Evolutionary conservation across 2,329 filamentous ascomycete genomes (phyloP).

Genomic region (Trichoderma harzianum): DNA sequence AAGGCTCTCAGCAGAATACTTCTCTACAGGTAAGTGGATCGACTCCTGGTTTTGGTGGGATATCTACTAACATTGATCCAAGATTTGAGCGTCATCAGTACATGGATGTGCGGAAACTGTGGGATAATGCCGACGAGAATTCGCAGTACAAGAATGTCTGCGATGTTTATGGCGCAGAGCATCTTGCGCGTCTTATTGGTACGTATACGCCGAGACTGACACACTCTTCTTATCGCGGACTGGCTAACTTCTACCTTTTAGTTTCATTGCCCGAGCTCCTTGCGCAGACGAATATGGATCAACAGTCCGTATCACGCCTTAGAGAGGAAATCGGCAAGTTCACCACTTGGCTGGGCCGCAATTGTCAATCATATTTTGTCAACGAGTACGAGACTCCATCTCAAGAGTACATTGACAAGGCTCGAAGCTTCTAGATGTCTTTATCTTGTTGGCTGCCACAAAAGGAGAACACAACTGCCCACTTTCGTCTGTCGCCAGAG

Average conservation of each 20-base stretch:
- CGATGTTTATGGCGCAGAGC: slow-evolving; percentile 90
- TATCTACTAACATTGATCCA: slow-evolving; percentile 20
- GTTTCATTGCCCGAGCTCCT: slow-evolving; percentile 90
- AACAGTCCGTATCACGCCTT: slow-evolving; percentile 81
- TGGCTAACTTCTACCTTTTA: slow-evolving; percentile 35
- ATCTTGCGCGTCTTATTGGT: slow-evolving; percentile 87
- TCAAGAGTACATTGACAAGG: slow-evolving; percentile 69
- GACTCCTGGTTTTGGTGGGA: background rate
- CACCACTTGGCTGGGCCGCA: slow-evolving; percentile 77
- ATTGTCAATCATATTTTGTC: slow-evolving; percentile 74
- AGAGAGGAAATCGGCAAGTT: slow-evolving; percentile 87
- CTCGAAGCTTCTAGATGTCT: slow-evolving; percentile 42
- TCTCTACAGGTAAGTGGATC: slow-evolving; percentile 62
- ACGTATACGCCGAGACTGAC: slow-evolving; percentile 32
- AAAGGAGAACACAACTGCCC: background rate
- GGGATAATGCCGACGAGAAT: slow-evolving; percentile 59
- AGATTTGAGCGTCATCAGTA: slow-evolving; percentile 92
- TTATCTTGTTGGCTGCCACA: background rate
- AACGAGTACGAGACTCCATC: slow-evolving; percentile 70
- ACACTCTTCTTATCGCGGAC: background rate
- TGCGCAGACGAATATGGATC: slow-evolving; percentile 97
- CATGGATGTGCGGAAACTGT: slow-evolving; percentile 68
- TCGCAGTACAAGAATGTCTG: slow-evolving; percentile 67
- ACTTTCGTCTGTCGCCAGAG: background rate
- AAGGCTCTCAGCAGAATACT: slow-evolving; percentile 83